Evolutionary conservation across 2,329 filamentous ascomycete species (phyloP), one percentile per base, ranked within the genome.

Genomic region (Fusarium camptoceras): DNA sequence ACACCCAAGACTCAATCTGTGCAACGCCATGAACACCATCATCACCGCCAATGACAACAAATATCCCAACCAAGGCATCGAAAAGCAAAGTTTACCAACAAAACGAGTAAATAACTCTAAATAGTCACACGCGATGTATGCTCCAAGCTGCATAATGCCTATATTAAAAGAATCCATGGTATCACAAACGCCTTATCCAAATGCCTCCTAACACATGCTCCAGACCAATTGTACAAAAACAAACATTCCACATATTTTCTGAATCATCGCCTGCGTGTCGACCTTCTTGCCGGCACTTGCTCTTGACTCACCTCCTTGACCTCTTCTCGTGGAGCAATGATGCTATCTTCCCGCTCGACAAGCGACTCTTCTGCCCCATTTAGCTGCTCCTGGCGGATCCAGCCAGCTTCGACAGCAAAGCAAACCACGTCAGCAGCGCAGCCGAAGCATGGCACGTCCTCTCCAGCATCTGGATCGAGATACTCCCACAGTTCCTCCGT

Each of bases 401-500:
- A 89, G 8, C 86, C 87, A 2, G 85, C 81, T 76, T 89, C 87
- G 14, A 88, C 81, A 6, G 86, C 86, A 72, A 88, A 89, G 51
- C 83, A 79, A 31, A 89, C 85, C 20, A 89, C 81, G 64, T 89
- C 87, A 15, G 82, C 86, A 3, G 87, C 87, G 49, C 84, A 84
- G 4, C 82, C 82, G 70, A 89, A 89, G 31, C 83, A 84, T 10
- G 86, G 82, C 6, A 86, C 76, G 14, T 76, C 76, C 8, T 81
- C 78, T 24, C 80, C 80, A 3, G 86, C 86, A 2, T 84, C 82
- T 0, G 86, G 85, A 71, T 88, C 79, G 30, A 90, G 74, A 55
- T 89, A 83, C 46, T 72, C 76, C 84, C 85, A 87, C 69, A 90
- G 73, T 76, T 89, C 86, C 56, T 76, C 79, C 3, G 86, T 89